Evolutionary conservation across 2,329 filamentous ascomycete species (phyloP).

Genomic region (Pyrenophora seminiperda): DNA sequence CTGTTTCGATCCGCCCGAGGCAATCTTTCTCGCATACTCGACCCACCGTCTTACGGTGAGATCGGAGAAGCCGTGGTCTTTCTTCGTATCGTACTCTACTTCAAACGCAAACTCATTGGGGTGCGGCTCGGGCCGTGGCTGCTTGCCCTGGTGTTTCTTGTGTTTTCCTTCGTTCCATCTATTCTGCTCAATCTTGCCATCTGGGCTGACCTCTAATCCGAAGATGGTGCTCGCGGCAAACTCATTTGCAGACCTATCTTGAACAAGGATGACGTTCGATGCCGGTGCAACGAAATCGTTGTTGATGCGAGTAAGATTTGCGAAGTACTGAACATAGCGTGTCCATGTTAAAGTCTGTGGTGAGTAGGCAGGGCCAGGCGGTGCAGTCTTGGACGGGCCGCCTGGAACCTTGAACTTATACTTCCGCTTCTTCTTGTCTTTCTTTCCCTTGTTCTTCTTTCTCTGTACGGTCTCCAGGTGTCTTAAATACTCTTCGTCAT

Average conservation of each 20-base stretch:
- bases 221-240: constrained; percentile 28
- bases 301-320: constrained; percentile 91
- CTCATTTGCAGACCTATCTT: constrained; percentile 12
- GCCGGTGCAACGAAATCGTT: constrained; percentile 60
- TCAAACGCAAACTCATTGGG: constrained; percentile 73
- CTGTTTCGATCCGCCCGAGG: constrained; percentile 51
- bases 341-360: constrained; percentile 79
- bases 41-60: constrained; percentile 84
- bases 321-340: constrained; percentile 88
- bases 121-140: constrained; percentile 57
- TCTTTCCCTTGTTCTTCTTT: constrained; percentile 59
- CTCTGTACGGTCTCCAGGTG: constrained; percentile 54
- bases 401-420: constrained; percentile 63
- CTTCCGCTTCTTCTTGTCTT: constrained; percentile 44
- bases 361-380: constrained; percentile 88
- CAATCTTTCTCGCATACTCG: constrained; percentile 79
- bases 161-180: constrained; percentile 70
- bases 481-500: constrained; percentile 45
- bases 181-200: constrained; percentile 33
- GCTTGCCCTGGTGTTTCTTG: constrained; percentile 60
- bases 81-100: constrained; percentile 83
- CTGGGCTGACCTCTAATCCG: constrained; percentile 34
- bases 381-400: constrained; percentile 71
- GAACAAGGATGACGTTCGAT: neutral
- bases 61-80: constrained; percentile 78